Percentiles rank a stretch among this genome's conserved stretches.
phyloP scores from a whole-genome alignment of 2,329 filamentous ascomycete genomes.

The Blastomyces parvus region DNA sequence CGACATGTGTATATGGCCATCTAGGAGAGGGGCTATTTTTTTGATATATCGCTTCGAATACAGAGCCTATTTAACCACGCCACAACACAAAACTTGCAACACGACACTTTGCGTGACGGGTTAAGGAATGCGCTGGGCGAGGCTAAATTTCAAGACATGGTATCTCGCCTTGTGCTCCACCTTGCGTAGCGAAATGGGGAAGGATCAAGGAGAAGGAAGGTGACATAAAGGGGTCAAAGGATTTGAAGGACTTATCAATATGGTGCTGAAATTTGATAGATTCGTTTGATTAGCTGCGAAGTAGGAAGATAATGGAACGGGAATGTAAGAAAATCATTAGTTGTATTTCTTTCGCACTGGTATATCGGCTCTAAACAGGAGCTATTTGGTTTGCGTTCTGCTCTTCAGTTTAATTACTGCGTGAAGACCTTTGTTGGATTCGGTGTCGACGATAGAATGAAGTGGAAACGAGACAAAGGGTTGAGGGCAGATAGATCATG shows the following conservation, averaged over 20 bases:
- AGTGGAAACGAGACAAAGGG: not conserved
- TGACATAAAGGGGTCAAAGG: not conserved
- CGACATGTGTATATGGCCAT: not conserved
- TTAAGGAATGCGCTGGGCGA: conserved; percentile 17
- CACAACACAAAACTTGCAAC: not conserved
- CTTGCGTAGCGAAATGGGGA: conserved; percentile 40
- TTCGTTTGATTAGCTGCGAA: not conserved
- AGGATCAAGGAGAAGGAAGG: conserved; percentile 11
- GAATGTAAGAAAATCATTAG: not conserved
- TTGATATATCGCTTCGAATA: conserved; percentile 45
- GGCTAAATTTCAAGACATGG: conserved; percentile 40
- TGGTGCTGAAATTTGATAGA: not conserved
- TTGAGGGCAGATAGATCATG: not conserved
- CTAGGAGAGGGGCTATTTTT: not conserved
- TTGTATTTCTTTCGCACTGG: not conserved
- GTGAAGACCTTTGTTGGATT: not conserved
- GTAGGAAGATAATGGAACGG: not conserved
- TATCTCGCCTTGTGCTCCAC: conserved; percentile 45
- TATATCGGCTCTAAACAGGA: not conserved
- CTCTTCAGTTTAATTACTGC: not conserved
- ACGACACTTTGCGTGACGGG: conserved; percentile 14
- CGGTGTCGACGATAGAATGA: not conserved
- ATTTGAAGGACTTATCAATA: not conserved
- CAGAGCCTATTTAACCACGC: conserved; percentile 36
- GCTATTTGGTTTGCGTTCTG: not conserved